Conservation (phyloP, 2,329 filamentous ascomycete genomes). For the Calonectria henricotiae region DNA sequence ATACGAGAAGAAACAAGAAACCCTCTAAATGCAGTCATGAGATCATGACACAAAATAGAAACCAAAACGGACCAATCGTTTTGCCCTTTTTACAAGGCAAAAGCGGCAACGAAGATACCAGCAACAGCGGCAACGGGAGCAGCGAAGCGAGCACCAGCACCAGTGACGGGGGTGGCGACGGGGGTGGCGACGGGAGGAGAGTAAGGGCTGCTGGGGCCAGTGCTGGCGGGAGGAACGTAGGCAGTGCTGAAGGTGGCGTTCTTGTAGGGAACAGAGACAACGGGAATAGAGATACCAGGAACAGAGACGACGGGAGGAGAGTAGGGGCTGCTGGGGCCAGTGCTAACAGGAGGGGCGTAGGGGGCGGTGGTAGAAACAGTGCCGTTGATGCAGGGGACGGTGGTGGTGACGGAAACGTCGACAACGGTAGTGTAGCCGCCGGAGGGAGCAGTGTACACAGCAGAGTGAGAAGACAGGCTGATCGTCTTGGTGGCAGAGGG, state of each 20-base stretch:
- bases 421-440: slow-evolving; percentile 49
- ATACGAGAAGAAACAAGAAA: slow-evolving; percentile 50
- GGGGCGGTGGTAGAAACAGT: slow-evolving; percentile 34
- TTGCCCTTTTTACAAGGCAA: slow-evolving; percentile 62
- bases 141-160: slow-evolving; percentile 55
- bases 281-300: slow-evolving; percentile 40
- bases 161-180: slow-evolving; percentile 35
- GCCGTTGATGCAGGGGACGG: slow-evolving; percentile 49
- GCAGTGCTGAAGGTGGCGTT: slow-evolving; percentile 43
- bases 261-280: slow-evolving; percentile 16
- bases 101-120: slow-evolving; percentile 61
- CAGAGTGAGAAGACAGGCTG: slow-evolving; percentile 48
- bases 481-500: no score
- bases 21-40: slow-evolving; percentile 55
- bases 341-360: slow-evolving; percentile 48
- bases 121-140: slow-evolving; percentile 60
- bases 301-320: slow-evolving; percentile 42
- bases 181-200: slow-evolving; percentile 42
- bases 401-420: slow-evolving; percentile 42
- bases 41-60: slow-evolving; percentile 52
- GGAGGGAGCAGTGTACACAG: slow-evolving; percentile 26
- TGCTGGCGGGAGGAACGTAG: slow-evolving; percentile 50
- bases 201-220: slow-evolving; percentile 39
- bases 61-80: slow-evolving; percentile 43
- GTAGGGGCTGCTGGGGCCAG: slow-evolving; percentile 38